Evolutionary conservation across 2,329 filamentous ascomycete species (phyloP), one percentile per base, ranked within the genome.

Genomic region (Aspergillus sp.): DNA sequence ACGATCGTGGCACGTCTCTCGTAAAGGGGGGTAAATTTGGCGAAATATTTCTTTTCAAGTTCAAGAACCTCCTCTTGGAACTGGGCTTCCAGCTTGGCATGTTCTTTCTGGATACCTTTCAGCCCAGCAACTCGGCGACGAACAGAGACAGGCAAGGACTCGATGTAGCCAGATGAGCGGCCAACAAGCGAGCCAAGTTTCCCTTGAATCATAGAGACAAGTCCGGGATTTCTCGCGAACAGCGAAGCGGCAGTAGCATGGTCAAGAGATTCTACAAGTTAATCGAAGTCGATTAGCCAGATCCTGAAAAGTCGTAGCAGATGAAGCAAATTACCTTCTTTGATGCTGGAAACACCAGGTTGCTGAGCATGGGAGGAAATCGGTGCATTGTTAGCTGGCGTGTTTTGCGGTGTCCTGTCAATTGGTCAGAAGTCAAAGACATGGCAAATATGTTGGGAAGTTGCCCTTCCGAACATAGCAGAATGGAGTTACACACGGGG

Each of bases 21-120:
- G 80, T 99, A 99, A 49, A 99, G 86, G 60, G 95, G 95, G 54
- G 91, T 96, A 81, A 97, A 99, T 81, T 98, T 98, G 80, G 90
- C 91, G 70, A 98, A 98, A 80, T 96, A 99, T 81, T 97, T 97
- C 86, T 99, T 99, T 85, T 99, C 95, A 26, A 99, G 86, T 78
- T 97, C 89, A 58, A 99, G 85, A 61, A 99, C 93, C 80, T 98
- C 96, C 78, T 98, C 93, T 77, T 99, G 96, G 79, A 99, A 98
- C 79, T 97, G 89, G 53, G 92, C 91, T 83, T 99, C 96, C 68
- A 99, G 88, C 81, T 98, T 97, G 61, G 93, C 91, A 81, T 99
- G 95, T 71, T 98, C 93, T 80, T 97, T 97, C 80, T 99, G 95
- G 68, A 99, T 92, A 67, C 93, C 96, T 82, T 98, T 97, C 62